Evolutionary conservation across 1,139 yeast genomes (phyloP), one percentile per base, ranked within the genome.

Genomic region (Hansenula lynferdii): DNA sequence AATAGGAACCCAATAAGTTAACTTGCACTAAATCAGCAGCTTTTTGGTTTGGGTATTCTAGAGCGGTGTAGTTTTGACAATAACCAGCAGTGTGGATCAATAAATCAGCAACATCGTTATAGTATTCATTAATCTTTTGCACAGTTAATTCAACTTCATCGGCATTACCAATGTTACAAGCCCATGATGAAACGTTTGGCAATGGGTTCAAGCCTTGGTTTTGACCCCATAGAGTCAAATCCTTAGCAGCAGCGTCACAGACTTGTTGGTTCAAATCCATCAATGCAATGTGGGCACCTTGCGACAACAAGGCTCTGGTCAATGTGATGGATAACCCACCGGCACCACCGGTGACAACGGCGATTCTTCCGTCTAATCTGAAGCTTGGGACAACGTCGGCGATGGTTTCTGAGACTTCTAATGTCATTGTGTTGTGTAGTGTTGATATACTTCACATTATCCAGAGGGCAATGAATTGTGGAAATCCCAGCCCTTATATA

Each of bases 31-130:
- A 65, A 25, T 74, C 72, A 53, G 81, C 86, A 39, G 89, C 85
- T 53, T 80, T 80, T 39, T 62, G 57, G 28, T 86, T 75, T 16
- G 92, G 90, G 62, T 84, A 85, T 37, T 82, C 85, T 53, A 80
- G 77, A 22, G 94, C 94, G 4, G 86, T 75, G 62, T 71, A 76
- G 65, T 81, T 83, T 59, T 83, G 89, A 58, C 87, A 80, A 67
- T 80, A 85, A n/a, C 95, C 94, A 11, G 95, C 94, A 36, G 87
- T 72, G 65, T 85, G 84, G 45, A 85, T 72, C 52, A 85, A 70
- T 45, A 83, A 65, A 52, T 80, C 77, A 28, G 87, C 77, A 36
- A 80, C 69, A 8, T 47, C 39, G 45, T 72, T 72, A 36, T 71
- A 75, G 59, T 81, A 86, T 51, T 74, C 79, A 35, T 64, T 39